Base-by-base conservation (phyloP, 2,329 filamentous ascomycete genomes). In the Lecanoromycetidae sp. region DNA sequence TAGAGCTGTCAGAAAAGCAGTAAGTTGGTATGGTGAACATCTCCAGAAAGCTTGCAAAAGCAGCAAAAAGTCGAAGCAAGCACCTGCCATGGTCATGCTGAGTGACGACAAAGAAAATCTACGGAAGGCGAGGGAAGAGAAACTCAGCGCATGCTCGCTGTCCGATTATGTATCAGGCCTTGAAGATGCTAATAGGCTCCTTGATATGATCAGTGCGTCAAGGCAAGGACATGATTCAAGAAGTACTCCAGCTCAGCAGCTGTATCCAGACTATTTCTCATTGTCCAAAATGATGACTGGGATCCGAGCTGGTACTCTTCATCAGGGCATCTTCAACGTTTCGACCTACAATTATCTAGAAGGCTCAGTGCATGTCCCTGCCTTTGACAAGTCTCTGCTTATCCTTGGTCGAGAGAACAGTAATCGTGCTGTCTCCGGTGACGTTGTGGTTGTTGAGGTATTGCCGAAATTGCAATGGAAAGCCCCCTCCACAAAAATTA, bases 311-410 rank as follows among this genome's bases (percentile, higher is more conserved):
- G 87, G 88, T 4, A 79, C 87, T 45, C 70, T 98, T 57, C 91
- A 98, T 62, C 90, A 98, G 66, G 91, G 91, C 5, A 81, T 85
- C 20, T 98, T 95, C 70, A 94, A 88, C 60, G 87, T 96, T 23
- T 96, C 91, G 6, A 86, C 87, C 1, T 98, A 96, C 72, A 98
- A 98, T 68, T 98, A 96, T 58, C 73, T 98, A 9, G 91, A 98
- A 63, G 91, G 87, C 1, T 87, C 87, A 1, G 84, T 96, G 52
- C 82, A 90, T 57, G 87, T 94, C 0, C 79, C 88, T 1, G 79
- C 88, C 4, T 98, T 98, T 58, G 82, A 91, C 50, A 93, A 91
- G 58, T 76, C 87, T 1, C 75, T 98, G 25, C 72, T 98, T 13
- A 76, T 98, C 38, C 74, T 96, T 13, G 91, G 91, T 10, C 77